Percentiles rank a stretch among this genome's conserved stretches.
Conservation (phyloP, 2,329 filamentous ascomycete genomes). For the Metarhizium robertsii region DNA sequence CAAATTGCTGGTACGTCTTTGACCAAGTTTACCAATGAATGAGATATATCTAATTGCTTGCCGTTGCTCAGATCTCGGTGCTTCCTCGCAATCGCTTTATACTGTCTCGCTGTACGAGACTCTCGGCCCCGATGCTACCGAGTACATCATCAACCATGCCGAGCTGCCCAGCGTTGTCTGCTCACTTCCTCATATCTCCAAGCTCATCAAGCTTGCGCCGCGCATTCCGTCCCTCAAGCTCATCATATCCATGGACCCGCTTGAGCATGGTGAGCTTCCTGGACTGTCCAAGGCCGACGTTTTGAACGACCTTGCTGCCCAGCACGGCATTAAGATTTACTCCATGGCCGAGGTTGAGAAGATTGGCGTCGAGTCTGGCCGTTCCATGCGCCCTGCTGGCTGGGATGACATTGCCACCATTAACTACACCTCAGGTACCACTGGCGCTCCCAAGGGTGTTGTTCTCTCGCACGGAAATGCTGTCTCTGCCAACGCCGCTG, state of each 20-base stretch:
- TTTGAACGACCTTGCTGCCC: conserved; percentile 63
- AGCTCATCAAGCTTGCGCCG: conserved; percentile 70
- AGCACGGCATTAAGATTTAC: conserved; percentile 69
- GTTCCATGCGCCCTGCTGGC: conserved; percentile 60
- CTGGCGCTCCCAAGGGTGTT: conserved; percentile 74
- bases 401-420: conserved; percentile 77
- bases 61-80: conserved; percentile 62
- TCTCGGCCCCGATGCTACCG: conserved; percentile 78
- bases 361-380: conserved; percentile 61
- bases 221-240: conserved; percentile 73
- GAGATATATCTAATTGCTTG: neutral
- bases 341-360: conserved; percentile 74
- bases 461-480: conserved; percentile 75
- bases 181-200: conserved; percentile 71
- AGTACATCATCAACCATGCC: conserved; percentile 93
- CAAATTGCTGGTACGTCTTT: conserved; percentile 57
- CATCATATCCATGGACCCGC: conserved; percentile 76
- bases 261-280: conserved; percentile 68
- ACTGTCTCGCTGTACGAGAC: conserved; percentile 96
- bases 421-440: conserved; percentile 85
- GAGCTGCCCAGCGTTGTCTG: conserved; percentile 66
- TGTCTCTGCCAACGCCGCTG: conserved; percentile 59
- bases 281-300: conserved; percentile 73
- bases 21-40: neutral
- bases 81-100: conserved; percentile 78